Conservation (phyloP, 2,329 filamentous ascomycete species). For the Sporothrix dimorphospora region DNA sequence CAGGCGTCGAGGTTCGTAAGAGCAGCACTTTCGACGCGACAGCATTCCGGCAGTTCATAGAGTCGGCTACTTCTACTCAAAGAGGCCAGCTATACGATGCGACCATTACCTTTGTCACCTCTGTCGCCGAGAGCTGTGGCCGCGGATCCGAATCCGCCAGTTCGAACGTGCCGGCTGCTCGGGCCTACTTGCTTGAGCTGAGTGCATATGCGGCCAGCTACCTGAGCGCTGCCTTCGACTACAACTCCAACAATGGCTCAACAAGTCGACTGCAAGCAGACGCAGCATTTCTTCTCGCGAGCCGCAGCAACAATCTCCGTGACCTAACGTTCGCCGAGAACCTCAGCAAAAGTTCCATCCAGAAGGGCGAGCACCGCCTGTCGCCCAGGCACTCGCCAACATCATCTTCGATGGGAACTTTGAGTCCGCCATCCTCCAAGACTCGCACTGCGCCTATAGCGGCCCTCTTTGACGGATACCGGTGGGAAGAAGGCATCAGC, state of each 20-base stretch:
- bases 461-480: constrained; percentile 37
- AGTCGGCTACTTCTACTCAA: not conserved
- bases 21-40: not conserved
- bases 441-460: not conserved
- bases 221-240: constrained; percentile 32
- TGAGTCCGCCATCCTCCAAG: not conserved
- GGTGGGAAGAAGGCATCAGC: constrained; percentile 46
- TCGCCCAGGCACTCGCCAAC: not conserved
- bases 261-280: constrained; percentile 48
- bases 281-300: constrained; percentile 55
- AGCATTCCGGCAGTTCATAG: not conserved
- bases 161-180: constrained; percentile 36
- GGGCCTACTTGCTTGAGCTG: constrained; percentile 47
- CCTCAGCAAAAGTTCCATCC: constrained; percentile 36
- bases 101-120: constrained; percentile 47
- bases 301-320: constrained; percentile 55
- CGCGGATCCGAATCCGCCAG: constrained; percentile 41
- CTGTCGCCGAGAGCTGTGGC: constrained; percentile 52
- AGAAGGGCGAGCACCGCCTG: not conserved
- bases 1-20: not conserved
- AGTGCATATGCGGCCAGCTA: constrained; percentile 45
- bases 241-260: constrained; percentile 39
- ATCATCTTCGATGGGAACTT: not conserved
- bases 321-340: constrained; percentile 59
- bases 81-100: constrained; percentile 39